Base-by-base conservation (phyloP, 495 filamentous ascomycete genomes). In the Penicillium robsamsonii region DNA sequence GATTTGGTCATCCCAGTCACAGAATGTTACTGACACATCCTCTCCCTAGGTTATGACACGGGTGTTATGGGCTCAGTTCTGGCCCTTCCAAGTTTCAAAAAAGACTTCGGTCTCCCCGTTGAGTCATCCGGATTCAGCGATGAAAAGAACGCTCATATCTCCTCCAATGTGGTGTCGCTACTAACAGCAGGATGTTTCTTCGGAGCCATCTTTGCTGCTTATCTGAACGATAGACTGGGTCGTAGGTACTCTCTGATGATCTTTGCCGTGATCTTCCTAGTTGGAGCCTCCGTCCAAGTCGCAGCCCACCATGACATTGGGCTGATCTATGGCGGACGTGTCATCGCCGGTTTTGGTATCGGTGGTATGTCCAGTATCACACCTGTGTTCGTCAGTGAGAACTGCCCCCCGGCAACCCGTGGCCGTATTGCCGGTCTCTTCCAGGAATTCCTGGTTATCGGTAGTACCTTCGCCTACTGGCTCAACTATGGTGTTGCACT, bases 111-210 rank as follows among this genome's bases (percentile, higher is more conserved):
- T 29, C 70, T 81, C 18, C 73, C 75, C 8, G 46, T 56, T 1
- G 66, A 47, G 30, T 50, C 56, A 1, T 57, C 56, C 7, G 74
- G 71, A 0, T 77, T 74, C 43, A 65, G 71, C 46, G 63, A 53
- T 13, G 40, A 49, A 1, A 30, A 65, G 31, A 83, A 80, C 46
- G 70, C 75, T 8, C 57, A 75, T 17, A 70, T 82, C 13, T 70
- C 79, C 5, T 81, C 79, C 18, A 84, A 85, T 50, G 78, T 85
- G 38, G 82, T 84, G 13, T 85, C 84, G 49, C 75, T 86, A 22
- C 71, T 87, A 22, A 82, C 81, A 58, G 85, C 84, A 4, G 85
- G 86, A 37, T 85, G 83, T 58, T 88, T 88, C 75, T 88, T 87
- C 67, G 85, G 85, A 46, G 78, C 84, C 13, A 74, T 87, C 22